Evolutionary conservation across 345 rosid species (phyloP).

Genomic region (Hypericum perforatum): DNA sequence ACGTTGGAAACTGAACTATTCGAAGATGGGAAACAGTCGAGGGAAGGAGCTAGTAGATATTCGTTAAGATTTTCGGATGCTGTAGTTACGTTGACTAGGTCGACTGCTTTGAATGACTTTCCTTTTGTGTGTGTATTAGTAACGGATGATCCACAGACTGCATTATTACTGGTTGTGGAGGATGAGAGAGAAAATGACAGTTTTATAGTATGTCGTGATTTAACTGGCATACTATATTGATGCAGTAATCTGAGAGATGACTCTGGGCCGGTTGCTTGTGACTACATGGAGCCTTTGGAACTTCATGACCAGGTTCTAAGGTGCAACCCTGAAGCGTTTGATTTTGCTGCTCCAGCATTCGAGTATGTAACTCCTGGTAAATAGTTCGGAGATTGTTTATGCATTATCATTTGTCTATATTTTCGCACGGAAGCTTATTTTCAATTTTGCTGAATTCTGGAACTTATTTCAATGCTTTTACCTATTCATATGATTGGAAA

Average conservation of each 20-base stretch:
- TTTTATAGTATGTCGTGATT: background rate
- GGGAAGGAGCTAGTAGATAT: too few species aligned
- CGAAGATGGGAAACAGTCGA: too few species aligned
- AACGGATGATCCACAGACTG: too few species aligned
- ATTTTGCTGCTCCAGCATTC: constrained; percentile 72
- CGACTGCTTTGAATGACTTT: too few species aligned
- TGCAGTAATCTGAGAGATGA: constrained; percentile 62
- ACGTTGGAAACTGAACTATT: too few species aligned
- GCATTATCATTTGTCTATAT: background rate
- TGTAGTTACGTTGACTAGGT: too few species aligned
- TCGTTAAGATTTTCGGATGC: too few species aligned
- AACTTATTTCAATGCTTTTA: background rate
- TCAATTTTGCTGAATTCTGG: too few species aligned
- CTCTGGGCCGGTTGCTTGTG: constrained; percentile 22
- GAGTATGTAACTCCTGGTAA: constrained; percentile 82
- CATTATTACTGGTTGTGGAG: too few species aligned
- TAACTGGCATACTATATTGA: background rate
- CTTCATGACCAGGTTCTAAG: constrained; percentile 60
- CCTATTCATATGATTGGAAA: too few species aligned
- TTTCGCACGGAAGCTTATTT: background rate
- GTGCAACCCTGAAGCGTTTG: constrained; percentile 64
- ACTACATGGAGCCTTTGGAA: constrained; percentile 36
- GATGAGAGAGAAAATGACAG: background rate
- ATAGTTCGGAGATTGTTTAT: constrained; percentile 28
- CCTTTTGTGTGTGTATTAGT: too few species aligned